phyloP scores from a whole-genome alignment of 2,329 filamentous ascomycete species.

The Calonectria pseudoreteaudii region DNA sequence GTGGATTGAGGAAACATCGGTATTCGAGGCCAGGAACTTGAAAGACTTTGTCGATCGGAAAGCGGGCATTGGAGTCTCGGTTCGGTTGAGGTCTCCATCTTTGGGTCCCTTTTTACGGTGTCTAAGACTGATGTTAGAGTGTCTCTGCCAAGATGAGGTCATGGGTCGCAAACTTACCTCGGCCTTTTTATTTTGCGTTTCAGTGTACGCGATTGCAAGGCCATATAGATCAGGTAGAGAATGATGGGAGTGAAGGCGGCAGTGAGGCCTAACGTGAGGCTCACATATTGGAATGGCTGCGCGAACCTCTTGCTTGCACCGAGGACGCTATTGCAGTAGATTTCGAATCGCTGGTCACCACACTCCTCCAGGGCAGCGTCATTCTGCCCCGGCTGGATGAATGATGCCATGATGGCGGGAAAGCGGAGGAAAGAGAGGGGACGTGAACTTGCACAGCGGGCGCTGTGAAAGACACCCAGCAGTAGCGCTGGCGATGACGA shows the following conservation, averaged over 20 bases:
- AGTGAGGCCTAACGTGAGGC: constrained; percentile 6
- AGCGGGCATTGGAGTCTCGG: constrained; percentile 14
- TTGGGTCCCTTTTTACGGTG: not conserved
- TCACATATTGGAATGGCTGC: constrained; percentile 14
- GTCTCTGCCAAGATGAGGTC: not conserved
- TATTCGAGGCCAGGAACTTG: constrained; percentile 15
- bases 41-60: constrained; percentile 25
- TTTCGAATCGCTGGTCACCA: not conserved
- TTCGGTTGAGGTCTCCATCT: not conserved
- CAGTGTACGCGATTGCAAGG: not conserved
- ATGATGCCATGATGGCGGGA: constrained; percentile 20
- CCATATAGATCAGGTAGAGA: constrained; percentile 16
- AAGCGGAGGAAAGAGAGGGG: not conserved
- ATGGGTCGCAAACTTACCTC: not conserved
- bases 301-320: not conserved
- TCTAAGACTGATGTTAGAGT: not conserved
- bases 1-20: constrained; percentile 15
- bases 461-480: constrained; percentile 7
- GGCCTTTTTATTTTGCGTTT: not conserved
- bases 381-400: constrained; percentile 21
- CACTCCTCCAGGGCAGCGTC: constrained; percentile 15
- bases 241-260: constrained; percentile 13
- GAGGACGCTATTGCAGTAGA: constrained; percentile 25
- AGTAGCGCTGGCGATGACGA: not conserved
- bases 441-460: constrained; percentile 12